Conservation (phyloP, 2,329 filamentous ascomycete genomes). For the Fusarium humuli region DNA sequence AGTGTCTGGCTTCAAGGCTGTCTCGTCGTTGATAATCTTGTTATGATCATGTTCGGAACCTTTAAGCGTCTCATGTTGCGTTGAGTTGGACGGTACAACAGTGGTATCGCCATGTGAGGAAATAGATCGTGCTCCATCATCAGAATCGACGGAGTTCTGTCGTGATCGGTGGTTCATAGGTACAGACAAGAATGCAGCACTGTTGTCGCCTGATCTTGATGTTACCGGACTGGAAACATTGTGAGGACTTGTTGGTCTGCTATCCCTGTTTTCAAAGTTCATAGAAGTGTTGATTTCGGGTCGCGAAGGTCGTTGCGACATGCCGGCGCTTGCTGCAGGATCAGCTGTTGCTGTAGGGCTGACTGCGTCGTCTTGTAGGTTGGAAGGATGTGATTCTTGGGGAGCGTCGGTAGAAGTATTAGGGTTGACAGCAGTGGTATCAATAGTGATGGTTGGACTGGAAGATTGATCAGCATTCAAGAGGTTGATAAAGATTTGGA, state of each 20-base stretch:
- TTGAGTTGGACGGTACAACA: slow-evolving; percentile 60
- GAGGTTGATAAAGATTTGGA: slow-evolving; percentile 15
- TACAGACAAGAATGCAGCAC: slow-evolving; percentile 71
- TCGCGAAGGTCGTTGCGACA: slow-evolving; percentile 41
- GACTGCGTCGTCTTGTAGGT: slow-evolving; percentile 55
- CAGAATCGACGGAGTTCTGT: slow-evolving; percentile 77
- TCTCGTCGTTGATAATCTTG: slow-evolving; percentile 71
- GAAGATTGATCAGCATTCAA: slow-evolving; percentile 29
- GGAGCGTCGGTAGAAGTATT: slow-evolving; percentile 48
- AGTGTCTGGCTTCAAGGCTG: slow-evolving; percentile 79
- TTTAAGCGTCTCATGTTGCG: slow-evolving; percentile 56
- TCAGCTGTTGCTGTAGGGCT: slow-evolving; percentile 56
- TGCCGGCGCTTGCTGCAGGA: slow-evolving; percentile 44
- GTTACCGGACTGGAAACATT: slow-evolving; percentile 73
- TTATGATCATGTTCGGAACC: slow-evolving; percentile 58
- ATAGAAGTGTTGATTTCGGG: slow-evolving; percentile 64
- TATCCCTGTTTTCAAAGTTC: slow-evolving; percentile 74
- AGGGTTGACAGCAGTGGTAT: slow-evolving; percentile 58
- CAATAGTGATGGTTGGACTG: slow-evolving; percentile 67
- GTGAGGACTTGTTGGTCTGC: slow-evolving; percentile 76
- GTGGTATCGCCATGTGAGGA: slow-evolving; percentile 74
- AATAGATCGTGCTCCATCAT: slow-evolving; percentile 69
- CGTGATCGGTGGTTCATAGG: slow-evolving; percentile 69
- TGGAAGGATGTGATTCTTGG: slow-evolving; percentile 39
- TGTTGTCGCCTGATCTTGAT: slow-evolving; percentile 59